These are phyloP conservation scores for Aspergillus pseudotamarii DNA, from an alignment of 2,329 filamentous ascomycete genomes.

Conservation along the genomic window DNA sequence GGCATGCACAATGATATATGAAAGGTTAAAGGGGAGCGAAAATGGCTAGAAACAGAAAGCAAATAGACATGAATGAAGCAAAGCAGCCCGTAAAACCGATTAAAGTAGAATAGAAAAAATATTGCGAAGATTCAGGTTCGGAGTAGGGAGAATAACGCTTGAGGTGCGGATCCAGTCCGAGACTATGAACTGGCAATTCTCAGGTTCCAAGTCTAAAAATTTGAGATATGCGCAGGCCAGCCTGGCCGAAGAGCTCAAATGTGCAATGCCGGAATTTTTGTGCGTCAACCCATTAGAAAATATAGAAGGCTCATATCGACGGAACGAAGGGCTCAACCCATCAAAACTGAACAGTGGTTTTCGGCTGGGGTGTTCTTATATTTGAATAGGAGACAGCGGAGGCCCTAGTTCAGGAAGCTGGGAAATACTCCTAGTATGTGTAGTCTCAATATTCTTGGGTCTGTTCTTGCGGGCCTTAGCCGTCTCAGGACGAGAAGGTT, in stretches of 20 bases:
- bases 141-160: slow-evolving; percentile 13
- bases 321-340: neutral
- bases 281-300: neutral
- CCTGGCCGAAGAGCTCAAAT: slow-evolving; percentile 12
- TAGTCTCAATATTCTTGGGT: slow-evolving; percentile 38
- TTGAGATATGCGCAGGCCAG: slow-evolving; percentile 15
- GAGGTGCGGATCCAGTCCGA: slow-evolving; percentile 24
- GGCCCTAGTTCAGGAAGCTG: slow-evolving; percentile 52
- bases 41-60: slow-evolving; percentile 5
- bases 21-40: neutral
- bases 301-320: neutral
- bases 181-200: slow-evolving; percentile 9
- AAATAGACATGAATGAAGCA: neutral
- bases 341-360: neutral
- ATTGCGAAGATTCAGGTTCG: neutral
- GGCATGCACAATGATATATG: slow-evolving; percentile 26
- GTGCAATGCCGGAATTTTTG: neutral
- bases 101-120: neutral
- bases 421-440: slow-evolving; percentile 41
- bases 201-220: neutral
- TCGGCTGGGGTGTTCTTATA: slow-evolving; percentile 29
- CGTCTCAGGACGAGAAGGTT: slow-evolving; percentile 34
- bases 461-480: slow-evolving; percentile 33
- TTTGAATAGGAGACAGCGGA: slow-evolving; percentile 51
- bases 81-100: neutral